phyloP scores from a whole-genome alignment of 2,329 filamentous ascomycete species.

The Ambrosiella xylebori region DNA sequence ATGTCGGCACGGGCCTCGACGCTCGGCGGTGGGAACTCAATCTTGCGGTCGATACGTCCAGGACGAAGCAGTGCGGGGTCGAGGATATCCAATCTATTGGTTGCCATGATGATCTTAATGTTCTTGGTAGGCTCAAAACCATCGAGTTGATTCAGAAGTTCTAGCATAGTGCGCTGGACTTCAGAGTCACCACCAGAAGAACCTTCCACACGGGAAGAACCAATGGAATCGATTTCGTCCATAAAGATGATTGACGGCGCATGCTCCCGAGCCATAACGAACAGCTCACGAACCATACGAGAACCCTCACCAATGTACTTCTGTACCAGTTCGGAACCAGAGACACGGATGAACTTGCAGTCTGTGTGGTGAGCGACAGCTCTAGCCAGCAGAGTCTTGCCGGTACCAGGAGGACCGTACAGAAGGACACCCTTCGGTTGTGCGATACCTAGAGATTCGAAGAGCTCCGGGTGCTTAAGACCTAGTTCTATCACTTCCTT shows the following conservation, averaged over 20 bases:
- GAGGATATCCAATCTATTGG: slow-evolving; percentile 91
- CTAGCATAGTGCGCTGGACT: slow-evolving; percentile 96
- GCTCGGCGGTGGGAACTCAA: slow-evolving; percentile 93
- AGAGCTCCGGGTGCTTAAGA: slow-evolving; percentile 93
- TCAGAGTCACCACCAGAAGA: slow-evolving; percentile 92
- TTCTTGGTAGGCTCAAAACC: slow-evolving; percentile 99
- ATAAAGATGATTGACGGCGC: slow-evolving; percentile 99
- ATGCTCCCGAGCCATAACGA: slow-evolving; percentile 97
- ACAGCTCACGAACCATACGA: slow-evolving; percentile 95
- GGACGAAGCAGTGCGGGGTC: slow-evolving; percentile 87
- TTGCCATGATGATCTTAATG: slow-evolving; percentile 99
- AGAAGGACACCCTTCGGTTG: slow-evolving; percentile 95
- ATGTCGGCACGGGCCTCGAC: slow-evolving; percentile 96
- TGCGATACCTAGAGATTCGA: slow-evolving; percentile 96
- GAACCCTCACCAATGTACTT: slow-evolving; percentile 99
- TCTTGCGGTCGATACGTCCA: slow-evolving; percentile 96
- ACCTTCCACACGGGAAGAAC: slow-evolving; percentile 88
- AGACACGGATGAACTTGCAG: slow-evolving; percentile 97
- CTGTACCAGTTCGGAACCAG: slow-evolving; percentile 88
- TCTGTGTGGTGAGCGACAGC: slow-evolving; percentile 96
- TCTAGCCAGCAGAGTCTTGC: slow-evolving; percentile 87
- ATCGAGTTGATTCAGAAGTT: slow-evolving; percentile 93
- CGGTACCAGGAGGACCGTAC: slow-evolving; percentile 91
- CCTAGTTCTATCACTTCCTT: slow-evolving; percentile 99
- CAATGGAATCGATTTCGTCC: slow-evolving; percentile 99